Conservation (phyloP, 164 flowering plant genomes). For the Cinnamomum micranthum region DNA sequence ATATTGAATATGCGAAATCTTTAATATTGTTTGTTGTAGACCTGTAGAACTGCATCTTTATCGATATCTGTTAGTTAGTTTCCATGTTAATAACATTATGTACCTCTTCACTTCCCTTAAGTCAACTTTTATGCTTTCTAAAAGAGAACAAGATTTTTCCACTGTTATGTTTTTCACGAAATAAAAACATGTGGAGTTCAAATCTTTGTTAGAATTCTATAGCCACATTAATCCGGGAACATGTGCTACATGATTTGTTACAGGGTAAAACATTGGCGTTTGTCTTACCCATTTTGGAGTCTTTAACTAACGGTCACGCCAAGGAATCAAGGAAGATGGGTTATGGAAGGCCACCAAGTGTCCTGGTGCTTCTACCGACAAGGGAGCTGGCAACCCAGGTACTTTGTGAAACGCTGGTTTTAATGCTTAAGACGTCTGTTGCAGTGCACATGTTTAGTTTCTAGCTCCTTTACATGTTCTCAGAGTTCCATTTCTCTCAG, state of each 20-base stretch:
- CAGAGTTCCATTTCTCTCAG: constrained; percentile 24
- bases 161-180: no score
- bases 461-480: no score
- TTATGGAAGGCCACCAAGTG: constrained; percentile 85
- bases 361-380: constrained; percentile 75
- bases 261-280: constrained; percentile 91
- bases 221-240: neutral
- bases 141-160: no score
- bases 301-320: constrained; percentile 58
- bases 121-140: no score
- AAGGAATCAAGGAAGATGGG: constrained; percentile 63
- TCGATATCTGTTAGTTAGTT: no score
- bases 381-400: constrained; percentile 93
- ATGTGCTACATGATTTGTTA: neutral
- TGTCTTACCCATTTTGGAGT: constrained; percentile 87
- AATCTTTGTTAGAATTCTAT: neutral
- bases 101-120: no score
- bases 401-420: neutral
- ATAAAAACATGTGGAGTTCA: no score
- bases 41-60: no score
- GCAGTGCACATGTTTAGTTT: no score
- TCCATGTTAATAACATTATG: no score
- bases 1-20: no score
- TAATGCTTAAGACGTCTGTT: neutral
- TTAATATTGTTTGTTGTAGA: no score